Percentiles rank a stretch among this genome's conserved stretches.
Conservation (phyloP, 352 stramenopile genomes). For the Halophytophthora polymorphica region DNA sequence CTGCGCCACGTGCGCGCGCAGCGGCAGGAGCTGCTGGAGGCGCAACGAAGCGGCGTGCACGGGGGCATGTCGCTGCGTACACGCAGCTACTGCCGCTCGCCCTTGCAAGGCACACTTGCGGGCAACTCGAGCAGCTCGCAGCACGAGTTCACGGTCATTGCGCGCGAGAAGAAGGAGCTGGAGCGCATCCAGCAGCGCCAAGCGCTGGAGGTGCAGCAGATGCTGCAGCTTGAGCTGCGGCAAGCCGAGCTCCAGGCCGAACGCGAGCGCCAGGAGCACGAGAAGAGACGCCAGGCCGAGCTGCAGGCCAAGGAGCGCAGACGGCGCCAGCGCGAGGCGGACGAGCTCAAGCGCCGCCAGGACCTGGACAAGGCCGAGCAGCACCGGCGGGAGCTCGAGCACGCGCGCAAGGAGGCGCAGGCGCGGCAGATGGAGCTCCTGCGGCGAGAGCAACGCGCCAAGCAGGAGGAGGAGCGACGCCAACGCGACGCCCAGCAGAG, state of each 20-base stretch:
- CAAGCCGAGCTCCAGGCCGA: constrained; percentile 55
- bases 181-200: constrained; percentile 72
- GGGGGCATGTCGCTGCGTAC: constrained; percentile 51
- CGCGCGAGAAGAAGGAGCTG: constrained; percentile 62
- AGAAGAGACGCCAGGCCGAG: constrained; percentile 49
- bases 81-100: constrained; percentile 57
- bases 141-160: constrained; percentile 53
- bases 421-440: constrained; percentile 43
- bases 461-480: constrained; percentile 50
- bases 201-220: constrained; percentile 66
- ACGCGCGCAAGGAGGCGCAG: constrained; percentile 32
- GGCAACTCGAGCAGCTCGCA: constrained; percentile 9
- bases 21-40: constrained; percentile 58
- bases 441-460: constrained; percentile 40
- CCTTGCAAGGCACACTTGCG: constrained; percentile 9
- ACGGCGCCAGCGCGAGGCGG: constrained; percentile 43
- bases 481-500: constrained; percentile 37
- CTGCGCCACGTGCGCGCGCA: constrained; percentile 49
- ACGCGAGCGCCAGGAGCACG: constrained; percentile 44
- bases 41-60: constrained; percentile 36
- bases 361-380: constrained; percentile 60
- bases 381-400: constrained; percentile 43
- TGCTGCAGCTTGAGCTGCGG: constrained; percentile 64
- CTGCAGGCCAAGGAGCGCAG: constrained; percentile 32
- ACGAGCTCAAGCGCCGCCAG: constrained; percentile 42